phyloP scores from a whole-genome alignment of 2,329 filamentous ascomycete species.

The Xenoacremonium recifei region DNA sequence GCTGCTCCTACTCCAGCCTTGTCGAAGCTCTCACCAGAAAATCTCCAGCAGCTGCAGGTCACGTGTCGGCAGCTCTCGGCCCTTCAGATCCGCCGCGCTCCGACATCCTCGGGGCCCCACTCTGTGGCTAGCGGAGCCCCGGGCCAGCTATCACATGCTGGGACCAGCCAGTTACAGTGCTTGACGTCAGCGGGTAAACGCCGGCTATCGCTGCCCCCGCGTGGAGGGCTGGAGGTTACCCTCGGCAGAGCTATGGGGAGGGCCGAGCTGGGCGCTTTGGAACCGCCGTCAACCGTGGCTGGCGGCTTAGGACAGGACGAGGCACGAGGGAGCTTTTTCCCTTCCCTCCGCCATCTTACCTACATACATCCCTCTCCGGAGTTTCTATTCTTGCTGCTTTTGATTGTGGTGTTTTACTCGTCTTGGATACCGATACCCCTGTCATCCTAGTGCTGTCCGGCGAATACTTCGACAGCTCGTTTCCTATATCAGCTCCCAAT shows the following conservation, averaged over 20 bases:
- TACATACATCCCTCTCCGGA: neutral
- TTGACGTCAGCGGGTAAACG: conserved; percentile 29
- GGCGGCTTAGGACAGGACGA: too few species aligned
- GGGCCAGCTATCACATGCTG: conserved; percentile 26
- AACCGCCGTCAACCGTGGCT: neutral
- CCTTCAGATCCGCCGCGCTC: conserved; percentile 6
- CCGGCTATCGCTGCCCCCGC: conserved; percentile 12
- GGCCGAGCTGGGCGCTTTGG: conserved; percentile 4
- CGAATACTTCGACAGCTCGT: too few species aligned
- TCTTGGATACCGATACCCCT: neutral
- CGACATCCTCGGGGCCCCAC: too few species aligned
- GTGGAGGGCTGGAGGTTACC: conserved; percentile 9
- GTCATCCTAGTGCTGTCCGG: too few species aligned
- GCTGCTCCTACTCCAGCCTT: neutral
- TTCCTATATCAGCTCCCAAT: too few species aligned
- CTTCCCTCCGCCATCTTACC: neutral
- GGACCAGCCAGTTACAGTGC: conserved; percentile 1
- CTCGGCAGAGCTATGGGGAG: conserved; percentile 10
- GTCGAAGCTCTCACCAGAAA: conserved; percentile 11
- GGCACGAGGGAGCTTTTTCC: too few species aligned
- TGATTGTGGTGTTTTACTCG: neutral
- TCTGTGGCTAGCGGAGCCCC: too few species aligned
- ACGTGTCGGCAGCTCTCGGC: conserved; percentile 7
- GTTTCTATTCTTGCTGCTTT: neutral
- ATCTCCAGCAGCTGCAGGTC: conserved; percentile 4